Conservation (phyloP, 345 rosid genomes). For the Hypericum perforatum region DNA sequence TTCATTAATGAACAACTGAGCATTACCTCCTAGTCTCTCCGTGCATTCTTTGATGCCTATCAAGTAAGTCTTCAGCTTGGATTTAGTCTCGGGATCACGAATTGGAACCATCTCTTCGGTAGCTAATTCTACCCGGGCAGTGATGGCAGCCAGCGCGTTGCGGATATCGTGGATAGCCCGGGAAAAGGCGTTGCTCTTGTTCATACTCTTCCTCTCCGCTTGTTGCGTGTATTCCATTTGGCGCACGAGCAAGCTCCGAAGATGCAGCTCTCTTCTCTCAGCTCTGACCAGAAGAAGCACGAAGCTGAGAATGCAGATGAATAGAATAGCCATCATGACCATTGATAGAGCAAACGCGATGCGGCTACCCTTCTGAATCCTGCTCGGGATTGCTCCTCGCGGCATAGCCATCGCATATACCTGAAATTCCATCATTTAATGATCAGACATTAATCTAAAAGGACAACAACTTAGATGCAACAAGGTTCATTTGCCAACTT, state of each 20-base stretch:
- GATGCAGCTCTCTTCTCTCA: slow-evolving; percentile 36
- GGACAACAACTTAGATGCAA: not conserved
- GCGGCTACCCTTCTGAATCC: slow-evolving; percentile 14
- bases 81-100: slow-evolving; percentile 12
- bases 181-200: slow-evolving; percentile 61
- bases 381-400: slow-evolving; percentile 12
- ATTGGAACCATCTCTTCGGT: slow-evolving; percentile 12
- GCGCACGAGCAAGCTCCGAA: slow-evolving; percentile 40
- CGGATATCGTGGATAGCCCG: slow-evolving; percentile 72
- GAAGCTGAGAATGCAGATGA: slow-evolving; percentile 22
- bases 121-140: slow-evolving; percentile 16
- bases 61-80: slow-evolving; percentile 1
- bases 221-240: slow-evolving; percentile 76
- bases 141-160: slow-evolving; percentile 11
- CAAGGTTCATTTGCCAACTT: not conserved
- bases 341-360: slow-evolving; percentile 22
- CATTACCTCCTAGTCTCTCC: no score
- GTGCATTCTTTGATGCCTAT: no score
- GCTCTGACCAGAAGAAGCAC: slow-evolving; percentile 28
- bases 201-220: slow-evolving; percentile 68
- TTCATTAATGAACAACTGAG: no score
- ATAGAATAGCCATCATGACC: slow-evolving; percentile 14
- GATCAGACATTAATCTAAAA: not conserved
- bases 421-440: slow-evolving; percentile 23
- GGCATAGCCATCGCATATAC: slow-evolving; percentile 46